Evolutionary conservation across 495 filamentous ascomycete genomes (phyloP).

Genomic region (Sordaria brevicollis): DNA sequence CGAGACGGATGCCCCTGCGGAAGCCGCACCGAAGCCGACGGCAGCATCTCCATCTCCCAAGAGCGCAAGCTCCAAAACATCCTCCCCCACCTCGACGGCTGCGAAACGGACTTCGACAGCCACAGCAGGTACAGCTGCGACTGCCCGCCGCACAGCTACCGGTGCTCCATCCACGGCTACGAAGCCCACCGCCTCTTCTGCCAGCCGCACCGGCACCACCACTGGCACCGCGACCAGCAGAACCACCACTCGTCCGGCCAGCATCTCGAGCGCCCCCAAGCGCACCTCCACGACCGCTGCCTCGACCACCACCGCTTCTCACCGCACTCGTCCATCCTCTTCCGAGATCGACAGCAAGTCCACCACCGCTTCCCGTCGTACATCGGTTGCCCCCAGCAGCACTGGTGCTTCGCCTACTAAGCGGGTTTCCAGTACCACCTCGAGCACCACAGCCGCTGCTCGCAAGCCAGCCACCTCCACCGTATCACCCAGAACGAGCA

Average conservation of each 20-base stretch:
- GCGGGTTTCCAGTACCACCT: constrained; percentile 11
- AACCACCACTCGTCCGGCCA: constrained; percentile 24
- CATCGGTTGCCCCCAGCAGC: constrained; percentile 19
- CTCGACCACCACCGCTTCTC: constrained; percentile 17
- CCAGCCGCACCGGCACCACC: constrained; percentile 24
- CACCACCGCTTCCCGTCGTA: constrained; percentile 32
- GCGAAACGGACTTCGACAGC: constrained; percentile 17
- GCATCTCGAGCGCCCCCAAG: constrained; percentile 20
- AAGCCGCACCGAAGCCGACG: not conserved
- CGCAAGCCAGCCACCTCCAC: constrained; percentile 29
- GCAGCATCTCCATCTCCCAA: constrained; percentile 4
- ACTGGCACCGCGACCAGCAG: constrained; percentile 19
- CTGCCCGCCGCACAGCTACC: constrained; percentile 6
- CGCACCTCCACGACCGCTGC: constrained; percentile 26
- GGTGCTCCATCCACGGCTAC: constrained; percentile 16
- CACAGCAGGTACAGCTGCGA: constrained; percentile 5
- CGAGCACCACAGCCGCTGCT: constrained; percentile 26
- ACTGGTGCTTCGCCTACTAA: constrained; percentile 31
- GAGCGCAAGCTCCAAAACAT: not conserved
- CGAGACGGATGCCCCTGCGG: constrained; percentile 1
- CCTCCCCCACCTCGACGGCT: constrained; percentile 13
- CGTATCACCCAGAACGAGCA: constrained; percentile 14
- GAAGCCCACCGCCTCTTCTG: constrained; percentile 29
- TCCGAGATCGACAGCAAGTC: constrained; percentile 41
- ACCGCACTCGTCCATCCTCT: constrained; percentile 33